Evolutionary conservation across 2,329 filamentous ascomycete species (phyloP), one percentile per base, ranked within the genome.

Genomic region (Chaetomium sp.): DNA sequence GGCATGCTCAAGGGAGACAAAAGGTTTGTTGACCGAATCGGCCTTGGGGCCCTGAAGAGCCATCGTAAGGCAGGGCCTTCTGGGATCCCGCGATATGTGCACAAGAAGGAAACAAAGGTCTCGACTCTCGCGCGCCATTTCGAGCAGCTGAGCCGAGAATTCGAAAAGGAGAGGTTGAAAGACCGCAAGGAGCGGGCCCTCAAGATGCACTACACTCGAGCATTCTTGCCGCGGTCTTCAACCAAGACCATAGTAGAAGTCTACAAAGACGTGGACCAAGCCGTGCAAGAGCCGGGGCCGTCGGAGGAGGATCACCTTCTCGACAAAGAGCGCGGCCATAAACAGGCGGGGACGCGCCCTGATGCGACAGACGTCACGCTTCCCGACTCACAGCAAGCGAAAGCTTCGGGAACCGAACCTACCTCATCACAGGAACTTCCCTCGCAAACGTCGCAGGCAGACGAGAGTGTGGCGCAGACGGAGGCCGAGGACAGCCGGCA

Each of bases 181-280:
- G 94, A 98, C 75, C 87, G 91, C 69, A 90, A 89, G 72, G 90
- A 93, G 75, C 83, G 92, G 65, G 91, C 92, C 29, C 90, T 91
- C 54, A 92, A 89, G 73, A 88, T 90, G 74, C 81, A 83, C 51
- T 82, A 85, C 75, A 91, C 92, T 16, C 86, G 93, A 67, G 92
- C 92, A 0, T 94, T 94, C 74, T 78, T 87, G 25, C 94, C 95
- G 23, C 87, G 95, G 69, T 92, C 93, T 49, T 93, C 92, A 21
- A 96, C 94, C n/a, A 95, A 93, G 72, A 93, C 95, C 7, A 94
- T 96, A 66, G 93, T 99, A 19, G 92, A 98, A 76, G 93, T 99
- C 9, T 99, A 98, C 75, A 90, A 91, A 70, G 92, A 97, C 75
- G 92, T 97, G 4, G 89, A 93, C 64, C 93, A 97, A 76, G 95